A percentile compares a stretch with the other conserved stretches of the same genome.
Evolutionary conservation across 768 basidiomycete genomes (phyloP).

Genomic region (Boletus subparvulus): DNA sequence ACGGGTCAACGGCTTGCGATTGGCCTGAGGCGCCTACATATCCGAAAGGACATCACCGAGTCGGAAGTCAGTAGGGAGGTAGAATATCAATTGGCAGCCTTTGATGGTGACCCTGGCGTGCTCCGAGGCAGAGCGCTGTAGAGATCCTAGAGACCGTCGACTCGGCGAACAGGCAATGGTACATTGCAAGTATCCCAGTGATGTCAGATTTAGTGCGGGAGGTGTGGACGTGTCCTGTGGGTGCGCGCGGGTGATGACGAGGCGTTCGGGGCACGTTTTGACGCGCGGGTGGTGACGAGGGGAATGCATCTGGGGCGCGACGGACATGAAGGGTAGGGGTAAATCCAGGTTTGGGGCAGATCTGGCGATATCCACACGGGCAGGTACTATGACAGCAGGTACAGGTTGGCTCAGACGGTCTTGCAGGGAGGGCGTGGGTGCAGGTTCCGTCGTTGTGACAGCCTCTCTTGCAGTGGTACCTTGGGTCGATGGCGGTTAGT

Average conservation of each 20-base stretch:
- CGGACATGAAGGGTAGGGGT: too few relatives aligned
- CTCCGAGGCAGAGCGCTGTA: neutral
- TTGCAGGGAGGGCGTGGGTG: constrained; percentile 36
- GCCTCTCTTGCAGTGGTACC: constrained; percentile 37
- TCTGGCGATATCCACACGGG: constrained; percentile 23
- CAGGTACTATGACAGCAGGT: neutral
- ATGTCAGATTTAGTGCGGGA: too few relatives aligned
- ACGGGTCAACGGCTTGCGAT: constrained; percentile 6
- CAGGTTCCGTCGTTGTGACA: constrained; percentile 29
- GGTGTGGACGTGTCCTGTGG: too few relatives aligned
- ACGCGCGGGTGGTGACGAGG: too few relatives aligned
- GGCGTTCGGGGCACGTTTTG: too few relatives aligned
- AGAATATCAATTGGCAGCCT: neutral
- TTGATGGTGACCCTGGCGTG: neutral
- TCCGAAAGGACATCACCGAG: neutral
- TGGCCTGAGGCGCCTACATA: neutral
- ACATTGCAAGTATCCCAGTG: too few relatives aligned
- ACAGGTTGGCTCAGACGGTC: constrained; percentile 39
- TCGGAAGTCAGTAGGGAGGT: constrained; percentile 4
- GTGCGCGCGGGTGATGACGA: too few relatives aligned
- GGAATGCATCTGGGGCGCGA: too few relatives aligned
- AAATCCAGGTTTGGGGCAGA: constrained; percentile 33
- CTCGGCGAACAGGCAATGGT: too few relatives aligned
- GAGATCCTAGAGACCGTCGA: neutral
- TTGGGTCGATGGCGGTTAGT: too few relatives aligned